Conservation (phyloP, 208 protist genomes). For the Acanthamoeba divionensis region DNA sequence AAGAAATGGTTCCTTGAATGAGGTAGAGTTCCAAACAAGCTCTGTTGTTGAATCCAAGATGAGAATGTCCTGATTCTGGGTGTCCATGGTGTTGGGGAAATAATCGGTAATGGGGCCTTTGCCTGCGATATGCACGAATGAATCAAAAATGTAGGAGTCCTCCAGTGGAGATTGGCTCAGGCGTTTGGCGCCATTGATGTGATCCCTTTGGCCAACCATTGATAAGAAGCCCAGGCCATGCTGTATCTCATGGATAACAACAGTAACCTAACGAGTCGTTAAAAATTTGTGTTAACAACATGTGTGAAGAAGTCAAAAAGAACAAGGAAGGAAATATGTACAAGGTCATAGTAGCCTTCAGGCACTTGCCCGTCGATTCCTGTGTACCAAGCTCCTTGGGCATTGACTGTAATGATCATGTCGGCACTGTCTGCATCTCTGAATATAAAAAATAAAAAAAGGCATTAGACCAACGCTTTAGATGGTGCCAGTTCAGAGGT, state of each 20-base stretch:
- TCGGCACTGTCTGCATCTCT: neutral
- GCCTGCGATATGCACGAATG: neutral
- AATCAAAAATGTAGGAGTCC: neutral
- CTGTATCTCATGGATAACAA: constrained; percentile 22
- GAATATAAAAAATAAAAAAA: neutral
- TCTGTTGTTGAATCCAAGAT: neutral
- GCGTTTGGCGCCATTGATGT: neutral
- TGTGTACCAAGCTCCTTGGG: neutral
- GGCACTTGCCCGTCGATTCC: neutral
- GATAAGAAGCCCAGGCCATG: constrained; percentile 40
- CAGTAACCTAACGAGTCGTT: neutral
- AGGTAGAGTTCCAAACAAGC: neutral
- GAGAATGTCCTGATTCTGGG: neutral
- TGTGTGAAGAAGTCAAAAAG: too few relatives aligned
- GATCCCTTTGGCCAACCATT: neutral
- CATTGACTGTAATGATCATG: constrained; percentile 34
- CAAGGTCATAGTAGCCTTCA: neutral
- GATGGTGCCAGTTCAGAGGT: neutral
- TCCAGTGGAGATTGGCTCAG: neutral
- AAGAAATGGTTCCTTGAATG: neutral
- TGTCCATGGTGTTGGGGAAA: neutral
- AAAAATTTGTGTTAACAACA: neutral
- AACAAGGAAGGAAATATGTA: too few relatives aligned
- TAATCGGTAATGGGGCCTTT: neutral
- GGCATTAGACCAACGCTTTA: too few relatives aligned